Base-by-base conservation (phyloP, 352 stramenopile species). In the Globisporangium okanoganense region DNA sequence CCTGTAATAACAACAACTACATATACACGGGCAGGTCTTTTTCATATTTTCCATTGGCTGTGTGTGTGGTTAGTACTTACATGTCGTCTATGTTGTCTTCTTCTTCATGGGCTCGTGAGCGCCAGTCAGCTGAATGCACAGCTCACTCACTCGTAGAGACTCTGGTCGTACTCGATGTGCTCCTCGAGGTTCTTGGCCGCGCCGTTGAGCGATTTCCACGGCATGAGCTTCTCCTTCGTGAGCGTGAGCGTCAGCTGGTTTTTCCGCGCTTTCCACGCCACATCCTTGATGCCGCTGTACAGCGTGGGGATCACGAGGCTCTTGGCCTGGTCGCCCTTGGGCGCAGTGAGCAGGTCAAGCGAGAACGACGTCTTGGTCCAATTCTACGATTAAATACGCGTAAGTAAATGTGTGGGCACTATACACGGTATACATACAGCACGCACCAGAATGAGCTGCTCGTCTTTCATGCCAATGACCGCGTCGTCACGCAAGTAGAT, bases 91-190 rank as follows among this genome's bases (percentile, higher is more conserved):
- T n/a, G n/a, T n/a, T n/a, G n/a, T n/a, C n/a, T n/a, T n/a, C n/a
- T n/a, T n/a, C n/a, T n/a, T n/a, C n/a, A n/a, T n/a, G n/a, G n/a
- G n/a, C n/a, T n/a, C n/a, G n/a, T n/a, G n/a, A n/a, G n/a, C n/a
- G n/a, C n/a, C n/a, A n/a, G n/a, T n/a, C n/a, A n/a, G n/a, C n/a
- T n/a, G n/a, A n/a, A n/a, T n/a, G n/a, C n/a, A n/a, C n/a, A n/a
- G n/a, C n/a, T n/a, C n/a, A n/a, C 7, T 58, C 22, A 92, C 29
- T 92, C 84, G 58, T 83, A 95, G 31, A 95, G 61, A 58, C 80
- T 87, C 22, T 87, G 75, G 54, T 95, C 84, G 70, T 95, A 95
- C 58, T 92, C 73, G 48, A 95, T 90, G 72, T 95, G 84, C 18
- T 90, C 76, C 57, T 92, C 82, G 62, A 95, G 70, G 43, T 88